Conservation (phyloP, 345 rosid species). For the Sapria himalayana region DNA sequence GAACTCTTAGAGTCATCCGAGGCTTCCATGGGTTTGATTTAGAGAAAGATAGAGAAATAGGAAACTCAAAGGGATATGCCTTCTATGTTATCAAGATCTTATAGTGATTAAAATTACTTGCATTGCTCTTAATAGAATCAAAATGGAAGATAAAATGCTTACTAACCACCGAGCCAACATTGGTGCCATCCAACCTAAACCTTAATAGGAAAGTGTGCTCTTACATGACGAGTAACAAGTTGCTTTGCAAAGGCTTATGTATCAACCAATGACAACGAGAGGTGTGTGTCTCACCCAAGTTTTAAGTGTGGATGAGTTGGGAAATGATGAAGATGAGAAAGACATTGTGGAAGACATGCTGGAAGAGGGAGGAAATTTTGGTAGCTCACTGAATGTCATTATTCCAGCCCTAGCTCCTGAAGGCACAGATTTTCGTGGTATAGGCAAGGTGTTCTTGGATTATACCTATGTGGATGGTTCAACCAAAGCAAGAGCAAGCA, state of each 20-base stretch:
- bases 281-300: conserved; percentile 90
- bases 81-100: conserved; percentile 89
- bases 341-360: conserved; percentile 95
- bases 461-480: conserved; percentile 48
- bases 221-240: conserved; percentile 94
- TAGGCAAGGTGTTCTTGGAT: conserved; percentile 61
- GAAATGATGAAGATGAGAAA: conserved; percentile 74
- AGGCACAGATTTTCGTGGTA: too few relatives aligned
- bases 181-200: conserved; percentile 75
- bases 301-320: conserved; percentile 42
- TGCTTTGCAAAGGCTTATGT: conserved; percentile 71
- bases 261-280: conserved; percentile 61
- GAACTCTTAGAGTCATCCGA: conserved; percentile 91
- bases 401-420: conserved; percentile 63
- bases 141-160: conserved; percentile 98
- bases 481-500: conserved; percentile 36
- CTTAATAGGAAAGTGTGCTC: conserved; percentile 76
- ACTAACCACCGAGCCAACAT: conserved; percentile 88
- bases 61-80: conserved; percentile 87
- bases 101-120: conserved; percentile 95
- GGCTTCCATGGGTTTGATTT: conserved; percentile 74
- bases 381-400: conserved; percentile 53
- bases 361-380: conserved; percentile 76
- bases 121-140: conserved; percentile 83
- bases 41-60: conserved; percentile 83